Conservation (phyloP, 768 basidiomycete species). For the Amanita thiersii region DNA sequence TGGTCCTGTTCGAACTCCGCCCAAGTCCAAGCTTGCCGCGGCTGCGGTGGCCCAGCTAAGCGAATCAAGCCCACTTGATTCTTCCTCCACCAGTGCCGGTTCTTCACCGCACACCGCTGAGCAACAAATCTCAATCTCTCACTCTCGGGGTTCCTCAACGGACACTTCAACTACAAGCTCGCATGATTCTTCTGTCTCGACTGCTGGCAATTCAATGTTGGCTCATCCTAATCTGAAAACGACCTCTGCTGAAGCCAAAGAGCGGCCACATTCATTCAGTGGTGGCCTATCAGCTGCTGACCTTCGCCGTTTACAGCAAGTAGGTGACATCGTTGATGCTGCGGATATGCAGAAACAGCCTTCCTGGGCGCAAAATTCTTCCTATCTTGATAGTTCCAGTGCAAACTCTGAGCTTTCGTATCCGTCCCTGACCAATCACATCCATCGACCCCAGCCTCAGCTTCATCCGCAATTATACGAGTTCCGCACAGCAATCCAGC, state of each 20-base stretch:
- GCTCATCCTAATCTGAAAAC: constrained; percentile 48
- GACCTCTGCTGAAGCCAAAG: constrained; percentile 52
- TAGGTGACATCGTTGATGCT: constrained; percentile 40
- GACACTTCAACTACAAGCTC: constrained; percentile 60
- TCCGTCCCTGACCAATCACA: constrained; percentile 56
- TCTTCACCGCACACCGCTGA: constrained; percentile 68
- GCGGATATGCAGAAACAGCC: constrained; percentile 33
- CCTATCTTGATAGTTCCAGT: constrained; percentile 33
- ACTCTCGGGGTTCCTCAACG: constrained; percentile 79
- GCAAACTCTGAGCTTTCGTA: constrained; percentile 46
- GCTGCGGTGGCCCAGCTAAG: constrained; percentile 46
- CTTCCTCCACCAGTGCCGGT: constrained; percentile 62
- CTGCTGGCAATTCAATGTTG: constrained; percentile 49
- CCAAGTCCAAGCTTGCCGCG: constrained; percentile 52
- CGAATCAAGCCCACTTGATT: constrained; percentile 67
- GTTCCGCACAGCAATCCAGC: constrained; percentile 34
- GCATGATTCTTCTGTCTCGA: constrained; percentile 45
- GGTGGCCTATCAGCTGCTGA: constrained; percentile 71
- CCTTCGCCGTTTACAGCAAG: constrained; percentile 67
- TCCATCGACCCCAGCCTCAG: constrained; percentile 45
- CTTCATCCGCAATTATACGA: constrained; percentile 39
- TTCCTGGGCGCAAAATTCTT: constrained; percentile 40
- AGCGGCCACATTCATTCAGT: constrained; percentile 76
- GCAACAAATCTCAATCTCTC: constrained; percentile 57
- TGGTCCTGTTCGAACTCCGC: constrained; percentile 55